Percentiles rank a stretch among this genome's conserved stretches.
Evolutionary conservation across 2,329 filamentous ascomycete species (phyloP).

Genomic region (Aspergillus persii): DNA sequence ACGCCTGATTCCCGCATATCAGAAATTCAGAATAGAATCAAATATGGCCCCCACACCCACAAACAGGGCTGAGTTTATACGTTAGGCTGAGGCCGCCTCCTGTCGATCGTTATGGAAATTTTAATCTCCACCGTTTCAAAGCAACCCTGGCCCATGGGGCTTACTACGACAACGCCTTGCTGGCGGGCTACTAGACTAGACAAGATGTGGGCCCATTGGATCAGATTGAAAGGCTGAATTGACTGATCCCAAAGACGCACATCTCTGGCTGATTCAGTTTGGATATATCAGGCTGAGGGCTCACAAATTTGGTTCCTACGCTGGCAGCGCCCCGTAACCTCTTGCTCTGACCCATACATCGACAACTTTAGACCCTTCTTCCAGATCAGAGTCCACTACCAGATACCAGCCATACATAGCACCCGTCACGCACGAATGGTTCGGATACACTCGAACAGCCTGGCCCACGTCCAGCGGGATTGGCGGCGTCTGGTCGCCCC

Average conservation of each 20-base stretch:
- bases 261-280: background rate
- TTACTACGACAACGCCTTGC: no score
- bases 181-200: no score
- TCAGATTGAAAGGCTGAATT: no score
- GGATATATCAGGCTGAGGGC: no score
- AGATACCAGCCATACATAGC: slow-evolving; percentile 71
- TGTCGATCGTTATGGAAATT: no score
- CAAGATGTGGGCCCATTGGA: no score
- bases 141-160: no score
- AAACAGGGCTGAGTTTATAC: background rate
- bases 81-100: background rate
- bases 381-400: slow-evolving; percentile 62
- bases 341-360: slow-evolving; percentile 66
- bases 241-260: no score
- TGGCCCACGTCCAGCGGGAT: slow-evolving; percentile 60
- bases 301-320: background rate
- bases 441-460: slow-evolving; percentile 70
- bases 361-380: slow-evolving; percentile 60
- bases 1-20: no score
- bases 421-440: slow-evolving; percentile 76
- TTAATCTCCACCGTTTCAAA: no score
- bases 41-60: background rate
- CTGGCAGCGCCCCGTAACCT: background rate
- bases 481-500: slow-evolving; percentile 38
- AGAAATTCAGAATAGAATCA: no score